Evolutionary conservation across 2,329 filamentous ascomycete genomes (phyloP).

Genomic region (Diaporthe nobilis): DNA sequence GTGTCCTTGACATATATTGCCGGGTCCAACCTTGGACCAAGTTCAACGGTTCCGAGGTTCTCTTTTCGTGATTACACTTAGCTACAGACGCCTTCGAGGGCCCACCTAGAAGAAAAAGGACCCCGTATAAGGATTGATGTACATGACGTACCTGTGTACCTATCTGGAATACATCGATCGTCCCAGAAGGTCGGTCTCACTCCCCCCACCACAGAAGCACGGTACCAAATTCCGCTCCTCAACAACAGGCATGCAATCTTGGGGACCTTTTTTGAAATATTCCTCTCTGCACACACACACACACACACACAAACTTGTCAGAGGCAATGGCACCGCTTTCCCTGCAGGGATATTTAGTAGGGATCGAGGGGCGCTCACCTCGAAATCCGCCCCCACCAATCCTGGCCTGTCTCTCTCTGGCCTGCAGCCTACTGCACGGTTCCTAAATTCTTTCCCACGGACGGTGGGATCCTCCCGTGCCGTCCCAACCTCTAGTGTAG

Average conservation of each 20-base stretch:
- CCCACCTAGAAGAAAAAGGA: not conserved
- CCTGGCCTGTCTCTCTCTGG: not conserved
- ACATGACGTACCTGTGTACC: not conserved
- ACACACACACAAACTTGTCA: not conserved
- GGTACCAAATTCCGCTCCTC: slow-evolving; percentile 21
- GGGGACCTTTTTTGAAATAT: not conserved
- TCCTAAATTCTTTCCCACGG: slow-evolving; percentile 15
- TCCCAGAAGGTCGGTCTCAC: slow-evolving; percentile 6
- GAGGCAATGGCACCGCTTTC: not conserved
- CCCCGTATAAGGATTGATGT: not conserved
- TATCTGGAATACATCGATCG: not conserved
- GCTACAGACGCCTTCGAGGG: not conserved
- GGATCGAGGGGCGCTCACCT: not conserved
- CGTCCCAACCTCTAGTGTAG: not conserved
- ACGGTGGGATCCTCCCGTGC: slow-evolving; percentile 9
- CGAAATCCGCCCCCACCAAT: slow-evolving; percentile 15
- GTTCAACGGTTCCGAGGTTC: not conserved
- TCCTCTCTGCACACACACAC: not conserved
- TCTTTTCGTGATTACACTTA: slow-evolving; percentile 1
- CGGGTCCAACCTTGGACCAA: slow-evolving; percentile 17
- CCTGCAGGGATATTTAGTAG: not conserved
- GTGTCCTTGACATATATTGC: not conserved
- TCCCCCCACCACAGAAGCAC: not conserved
- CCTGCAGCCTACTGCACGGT: slow-evolving; percentile 34
- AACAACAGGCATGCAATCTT: not conserved